phyloP scores from a whole-genome alignment of 1,139 yeast genomes.

The Sugiyamaella grinbergsii region DNA sequence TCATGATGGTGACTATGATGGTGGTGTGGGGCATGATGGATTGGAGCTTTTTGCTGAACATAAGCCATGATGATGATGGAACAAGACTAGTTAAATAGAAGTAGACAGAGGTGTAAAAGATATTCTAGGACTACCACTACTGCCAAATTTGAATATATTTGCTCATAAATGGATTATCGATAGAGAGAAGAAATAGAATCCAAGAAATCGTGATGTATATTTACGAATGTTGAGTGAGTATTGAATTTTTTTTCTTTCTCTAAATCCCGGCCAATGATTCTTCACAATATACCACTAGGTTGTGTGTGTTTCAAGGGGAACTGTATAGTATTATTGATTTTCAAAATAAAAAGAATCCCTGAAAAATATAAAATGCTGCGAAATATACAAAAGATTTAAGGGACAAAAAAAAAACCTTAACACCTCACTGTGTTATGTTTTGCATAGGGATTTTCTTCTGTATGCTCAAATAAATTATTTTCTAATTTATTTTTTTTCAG shows the following conservation, averaged over 20 bases:
- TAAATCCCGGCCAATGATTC: too few relatives aligned
- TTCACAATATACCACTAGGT: too few relatives aligned
- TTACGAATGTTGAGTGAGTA: too few relatives aligned
- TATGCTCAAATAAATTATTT: conserved; percentile 6
- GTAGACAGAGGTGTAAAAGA: neutral
- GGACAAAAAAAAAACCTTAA: conserved; percentile 6
- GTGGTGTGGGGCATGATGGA: conserved; percentile 17
- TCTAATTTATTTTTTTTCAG: conserved; percentile 7
- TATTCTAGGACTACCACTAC: conserved; percentile 1
- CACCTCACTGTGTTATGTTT: neutral
- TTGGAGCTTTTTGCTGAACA: conserved; percentile 14
- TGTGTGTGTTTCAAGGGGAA: too few relatives aligned
- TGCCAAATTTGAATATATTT: neutral
- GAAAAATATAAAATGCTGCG: neutral
- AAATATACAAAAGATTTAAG: too few relatives aligned
- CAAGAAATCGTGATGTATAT: too few relatives aligned
- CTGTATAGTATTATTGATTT: neutral
- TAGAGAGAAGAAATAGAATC: neutral
- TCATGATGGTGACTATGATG: conserved; percentile 14
- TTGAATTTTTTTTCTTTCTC: too few relatives aligned
- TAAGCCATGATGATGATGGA: conserved; percentile 19
- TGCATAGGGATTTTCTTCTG: conserved; percentile 1
- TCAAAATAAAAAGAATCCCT: neutral
- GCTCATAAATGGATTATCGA: conserved; percentile 2
- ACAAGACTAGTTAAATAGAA: too few relatives aligned